These are phyloP conservation scores for Cyathus striatus DNA, from an alignment of 768 basidiomycete species.

Conservation along the genomic window DNA sequence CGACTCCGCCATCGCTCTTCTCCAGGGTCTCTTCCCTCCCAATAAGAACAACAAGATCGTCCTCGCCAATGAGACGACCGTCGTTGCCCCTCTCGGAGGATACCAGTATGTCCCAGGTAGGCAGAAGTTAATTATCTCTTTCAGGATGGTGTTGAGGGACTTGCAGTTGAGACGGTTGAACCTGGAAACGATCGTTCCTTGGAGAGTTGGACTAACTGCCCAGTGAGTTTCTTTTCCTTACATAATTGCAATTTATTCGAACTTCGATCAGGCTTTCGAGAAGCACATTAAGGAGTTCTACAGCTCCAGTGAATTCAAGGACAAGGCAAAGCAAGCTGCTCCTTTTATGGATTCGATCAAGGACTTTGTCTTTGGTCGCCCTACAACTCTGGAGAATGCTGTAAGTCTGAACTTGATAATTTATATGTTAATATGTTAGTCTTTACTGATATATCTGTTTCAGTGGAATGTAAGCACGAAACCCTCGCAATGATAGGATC, in stretches of 20 bases:
- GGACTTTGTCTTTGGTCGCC: conserved; percentile 70
- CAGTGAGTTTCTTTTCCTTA: conserved; percentile 22
- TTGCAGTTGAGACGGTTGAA: conserved; percentile 77
- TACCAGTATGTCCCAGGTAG: conserved; percentile 84
- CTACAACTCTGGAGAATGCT: conserved; percentile 62
- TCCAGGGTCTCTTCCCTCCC: conserved; percentile 88
- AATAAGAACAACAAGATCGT: conserved; percentile 63
- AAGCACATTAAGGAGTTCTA: conserved; percentile 60
- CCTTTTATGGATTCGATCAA: conserved; percentile 63
- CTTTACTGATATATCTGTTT: conserved; percentile 11
- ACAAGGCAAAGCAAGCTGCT: conserved; percentile 45
- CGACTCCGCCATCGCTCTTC: conserved; percentile 78
- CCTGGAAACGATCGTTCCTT: conserved; percentile 78
- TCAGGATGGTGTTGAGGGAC: not conserved
- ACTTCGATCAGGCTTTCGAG: conserved; percentile 47
- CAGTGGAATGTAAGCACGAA: conserved; percentile 70
- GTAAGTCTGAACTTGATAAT: conserved; percentile 32
- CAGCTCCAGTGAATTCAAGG: conserved; percentile 61
- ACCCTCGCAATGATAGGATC: not conserved
- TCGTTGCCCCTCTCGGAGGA: conserved; percentile 71
- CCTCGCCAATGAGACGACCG: conserved; percentile 72
- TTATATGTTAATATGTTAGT: not conserved
- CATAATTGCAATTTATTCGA: not conserved
- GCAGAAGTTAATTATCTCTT: conserved; percentile 9
- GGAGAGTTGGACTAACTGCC: conserved; percentile 70